Evolutionary conservation across 2,329 filamentous ascomycete genomes (phyloP).

Genomic region (Hysterium pulicare): DNA sequence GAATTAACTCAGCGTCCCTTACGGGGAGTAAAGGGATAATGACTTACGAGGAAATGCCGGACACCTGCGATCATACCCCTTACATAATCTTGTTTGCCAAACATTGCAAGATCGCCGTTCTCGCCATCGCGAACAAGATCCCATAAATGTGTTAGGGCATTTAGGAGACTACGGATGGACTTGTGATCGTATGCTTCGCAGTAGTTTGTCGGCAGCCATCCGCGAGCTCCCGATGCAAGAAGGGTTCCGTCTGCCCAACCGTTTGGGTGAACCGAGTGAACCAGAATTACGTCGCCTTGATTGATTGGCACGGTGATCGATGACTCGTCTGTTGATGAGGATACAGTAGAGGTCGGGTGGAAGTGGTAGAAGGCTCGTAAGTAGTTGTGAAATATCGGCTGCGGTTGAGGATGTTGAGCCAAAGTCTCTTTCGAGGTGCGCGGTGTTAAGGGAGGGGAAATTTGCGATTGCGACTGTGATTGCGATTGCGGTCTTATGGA

Average conservation of each 20-base stretch:
- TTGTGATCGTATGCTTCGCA: constrained; percentile 92
- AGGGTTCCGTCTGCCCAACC: constrained; percentile 97
- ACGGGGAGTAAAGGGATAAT: constrained; percentile 1
- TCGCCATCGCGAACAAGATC: constrained; percentile 78
- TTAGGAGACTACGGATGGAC: constrained; percentile 78
- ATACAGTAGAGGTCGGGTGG: constrained; percentile 70
- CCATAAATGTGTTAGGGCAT: constrained; percentile 88
- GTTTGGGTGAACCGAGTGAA: constrained; percentile 96
- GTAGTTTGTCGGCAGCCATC: constrained; percentile 97
- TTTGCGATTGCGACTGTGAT: constrained; percentile 49
- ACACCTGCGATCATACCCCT: constrained; percentile 91
- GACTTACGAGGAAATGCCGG: constrained; percentile 77
- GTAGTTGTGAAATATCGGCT: constrained; percentile 86
- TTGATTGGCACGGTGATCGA: constrained; percentile 78
- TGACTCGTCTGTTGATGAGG: constrained; percentile 67
- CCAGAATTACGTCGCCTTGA: constrained; percentile 86
- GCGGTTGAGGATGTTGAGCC: constrained; percentile 43
- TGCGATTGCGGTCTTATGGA: constrained; percentile 24
- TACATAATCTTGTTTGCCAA: constrained; percentile 90
- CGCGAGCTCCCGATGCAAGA: constrained; percentile 77
- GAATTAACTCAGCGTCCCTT: constrained; percentile 7
- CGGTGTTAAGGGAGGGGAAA: constrained; percentile 75
- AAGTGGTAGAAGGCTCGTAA: constrained; percentile 93
- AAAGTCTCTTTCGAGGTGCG: constrained; percentile 64
- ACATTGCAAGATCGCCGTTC: constrained; percentile 71